phyloP scores from a whole-genome alignment of 768 basidiomycete genomes.

The Phylloporus scabripes region DNA sequence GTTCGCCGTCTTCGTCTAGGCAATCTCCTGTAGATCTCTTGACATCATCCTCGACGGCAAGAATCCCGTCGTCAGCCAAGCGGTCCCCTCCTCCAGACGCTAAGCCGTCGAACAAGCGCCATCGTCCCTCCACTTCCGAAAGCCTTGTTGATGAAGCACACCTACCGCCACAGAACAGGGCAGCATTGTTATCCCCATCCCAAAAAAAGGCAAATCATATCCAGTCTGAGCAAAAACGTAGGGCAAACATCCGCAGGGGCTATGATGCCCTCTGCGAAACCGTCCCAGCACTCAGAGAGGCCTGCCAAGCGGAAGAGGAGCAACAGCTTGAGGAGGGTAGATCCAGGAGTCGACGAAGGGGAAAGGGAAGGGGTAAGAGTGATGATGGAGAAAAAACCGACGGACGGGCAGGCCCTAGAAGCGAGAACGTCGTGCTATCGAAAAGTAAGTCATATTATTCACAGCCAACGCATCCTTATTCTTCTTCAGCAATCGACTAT shows the following conservation, averaged over 20 bases:
- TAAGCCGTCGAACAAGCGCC: slow-evolving; percentile 31
- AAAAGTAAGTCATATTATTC: slow-evolving; percentile 57
- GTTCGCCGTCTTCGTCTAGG: slow-evolving; percentile 27
- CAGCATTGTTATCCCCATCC: slow-evolving; percentile 60
- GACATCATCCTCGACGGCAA: slow-evolving; percentile 10
- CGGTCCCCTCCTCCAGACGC: slow-evolving; percentile 24
- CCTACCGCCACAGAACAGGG: slow-evolving; percentile 8
- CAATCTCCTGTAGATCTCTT: slow-evolving; percentile 21
- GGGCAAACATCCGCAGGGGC: slow-evolving; percentile 83
- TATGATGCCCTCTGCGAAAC: slow-evolving; percentile 85
- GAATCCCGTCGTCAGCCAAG: slow-evolving; percentile 17
- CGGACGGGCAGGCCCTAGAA: slow-evolving; percentile 83
- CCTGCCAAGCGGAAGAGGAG: slow-evolving; percentile 73
- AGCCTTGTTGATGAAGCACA: slow-evolving; percentile 10
- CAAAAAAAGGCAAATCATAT: slow-evolving; percentile 95
- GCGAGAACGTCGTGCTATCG: slow-evolving; percentile 82
- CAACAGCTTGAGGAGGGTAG: slow-evolving; percentile 32
- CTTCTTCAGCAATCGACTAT: slow-evolving; percentile 73
- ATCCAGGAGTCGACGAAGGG: slow-evolving; percentile 33
- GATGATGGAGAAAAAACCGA: slow-evolving; percentile 63
- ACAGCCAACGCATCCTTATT: slow-evolving; percentile 2
- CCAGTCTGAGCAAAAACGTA: slow-evolving; percentile 88
- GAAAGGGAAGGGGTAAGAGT: slow-evolving; percentile 34
- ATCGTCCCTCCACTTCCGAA: slow-evolving; percentile 17
- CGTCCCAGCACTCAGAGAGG: slow-evolving; percentile 77